These are phyloP conservation scores for Mycena polygramma DNA, from an alignment of 768 basidiomycete genomes.

Conservation along the genomic window DNA sequence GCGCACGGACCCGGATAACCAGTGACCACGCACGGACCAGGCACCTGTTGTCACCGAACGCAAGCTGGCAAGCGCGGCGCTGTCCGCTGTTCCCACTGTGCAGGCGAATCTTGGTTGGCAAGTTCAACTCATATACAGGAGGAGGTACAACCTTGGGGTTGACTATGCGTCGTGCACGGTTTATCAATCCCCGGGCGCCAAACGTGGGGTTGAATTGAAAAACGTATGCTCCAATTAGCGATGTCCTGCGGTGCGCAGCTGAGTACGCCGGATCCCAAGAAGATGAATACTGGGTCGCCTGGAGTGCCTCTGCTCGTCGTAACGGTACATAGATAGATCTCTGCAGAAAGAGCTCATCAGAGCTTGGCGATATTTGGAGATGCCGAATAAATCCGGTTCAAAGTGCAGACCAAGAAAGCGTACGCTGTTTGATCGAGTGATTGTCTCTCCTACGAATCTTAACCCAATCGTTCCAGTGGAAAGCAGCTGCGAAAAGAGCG, in stretches of 20 bases:
- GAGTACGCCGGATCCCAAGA: background rate
- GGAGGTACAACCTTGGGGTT: too few relatives aligned
- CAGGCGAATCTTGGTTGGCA: background rate
- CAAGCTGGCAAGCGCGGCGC: background rate
- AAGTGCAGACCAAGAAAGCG: background rate
- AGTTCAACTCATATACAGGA: too few relatives aligned
- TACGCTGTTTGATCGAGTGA: background rate
- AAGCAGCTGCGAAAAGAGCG: background rate
- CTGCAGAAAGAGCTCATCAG: background rate
- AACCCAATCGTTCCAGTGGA: background rate
- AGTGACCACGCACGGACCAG: too few relatives aligned
- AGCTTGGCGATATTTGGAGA: background rate
- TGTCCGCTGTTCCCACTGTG: background rate
- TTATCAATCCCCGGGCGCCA: background rate
- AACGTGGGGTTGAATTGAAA: background rate
- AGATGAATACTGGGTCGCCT: background rate
- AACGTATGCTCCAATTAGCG: background rate
- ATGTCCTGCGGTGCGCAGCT: background rate
- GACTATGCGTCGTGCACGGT: background rate
- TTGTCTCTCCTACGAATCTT: background rate
- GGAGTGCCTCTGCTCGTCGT: background rate
- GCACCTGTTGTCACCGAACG: background rate
- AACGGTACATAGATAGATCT: background rate
- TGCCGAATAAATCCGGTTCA: background rate
- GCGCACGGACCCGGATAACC: too few relatives aligned